phyloP scores from a whole-genome alignment of 441 rosid genomes.

The Manihot esculenta region DNA sequence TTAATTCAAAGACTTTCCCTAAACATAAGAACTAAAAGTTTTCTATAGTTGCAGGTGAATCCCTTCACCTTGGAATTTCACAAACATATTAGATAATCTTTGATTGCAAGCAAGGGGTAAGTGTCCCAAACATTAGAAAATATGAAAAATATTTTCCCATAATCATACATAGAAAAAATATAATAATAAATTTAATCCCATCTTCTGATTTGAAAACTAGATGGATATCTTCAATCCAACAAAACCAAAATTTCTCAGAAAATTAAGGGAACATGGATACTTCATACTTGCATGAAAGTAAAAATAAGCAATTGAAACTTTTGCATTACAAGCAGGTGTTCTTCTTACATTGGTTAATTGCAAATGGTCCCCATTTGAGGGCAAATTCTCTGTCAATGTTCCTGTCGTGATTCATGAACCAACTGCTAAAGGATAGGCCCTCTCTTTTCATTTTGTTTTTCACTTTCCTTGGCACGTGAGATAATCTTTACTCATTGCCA shows the following conservation, averaged over 20 bases:
- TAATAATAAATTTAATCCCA: not conserved
- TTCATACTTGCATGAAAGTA: not conserved
- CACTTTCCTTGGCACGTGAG: conserved; percentile 5
- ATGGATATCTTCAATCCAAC: not conserved
- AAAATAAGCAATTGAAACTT: conserved; percentile 3
- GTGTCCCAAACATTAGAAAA: too few species aligned
- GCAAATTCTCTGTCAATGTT: conserved; percentile 13
- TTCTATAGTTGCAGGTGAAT: too few species aligned
- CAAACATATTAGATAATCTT: too few species aligned
- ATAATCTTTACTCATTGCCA: not conserved
- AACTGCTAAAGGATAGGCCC: conserved; percentile 6
- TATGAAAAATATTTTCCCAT: too few species aligned
- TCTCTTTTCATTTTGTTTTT: not conserved
- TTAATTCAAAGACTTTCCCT: too few species aligned
- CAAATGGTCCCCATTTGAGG: conserved; percentile 20
- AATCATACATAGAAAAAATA: not conserved
- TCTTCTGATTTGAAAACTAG: not conserved
- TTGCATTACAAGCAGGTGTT: conserved; percentile 1
- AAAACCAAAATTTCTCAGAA: not conserved
- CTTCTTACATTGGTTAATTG: not conserved
- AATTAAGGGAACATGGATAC: not conserved
- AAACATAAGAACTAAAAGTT: too few species aligned
- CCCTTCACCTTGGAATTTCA: too few species aligned
- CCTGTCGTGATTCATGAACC: conserved; percentile 18
- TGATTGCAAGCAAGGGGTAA: too few species aligned